Percentiles rank a stretch among this genome's conserved stretches.
Evolutionary conservation across 768 basidiomycete species (phyloP).

Genomic region (Pisolithus tinctorius): DNA sequence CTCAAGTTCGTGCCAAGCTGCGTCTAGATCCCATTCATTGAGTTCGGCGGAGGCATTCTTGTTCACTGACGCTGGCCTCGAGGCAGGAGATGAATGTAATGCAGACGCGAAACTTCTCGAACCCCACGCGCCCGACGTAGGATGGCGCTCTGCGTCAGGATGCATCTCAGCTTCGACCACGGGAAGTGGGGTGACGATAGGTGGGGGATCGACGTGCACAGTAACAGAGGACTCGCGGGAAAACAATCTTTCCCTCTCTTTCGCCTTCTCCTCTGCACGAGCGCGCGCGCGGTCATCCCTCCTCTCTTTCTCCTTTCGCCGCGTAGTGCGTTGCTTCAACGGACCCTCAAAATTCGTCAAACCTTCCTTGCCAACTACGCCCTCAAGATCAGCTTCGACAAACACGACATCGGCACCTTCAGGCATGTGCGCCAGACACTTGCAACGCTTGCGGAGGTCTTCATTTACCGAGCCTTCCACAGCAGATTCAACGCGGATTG

Average conservation of each 20-base stretch:
- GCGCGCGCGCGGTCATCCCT: slow-evolving; percentile 83
- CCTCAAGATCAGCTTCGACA: slow-evolving; percentile 77
- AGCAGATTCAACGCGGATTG: slow-evolving; percentile 70
- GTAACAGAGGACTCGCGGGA: slow-evolving; percentile 14
- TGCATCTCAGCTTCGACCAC: slow-evolving; percentile 9
- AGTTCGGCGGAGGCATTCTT: slow-evolving; percentile 23
- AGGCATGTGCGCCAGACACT: slow-evolving; percentile 90
- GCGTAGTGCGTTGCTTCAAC: slow-evolving; percentile 64
- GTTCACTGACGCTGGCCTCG: slow-evolving; percentile 36
- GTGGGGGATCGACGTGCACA: slow-evolving; percentile 2
- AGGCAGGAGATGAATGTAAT: slow-evolving; percentile 42
- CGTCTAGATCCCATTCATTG: slow-evolving; percentile 73
- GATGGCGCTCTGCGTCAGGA: slow-evolving; percentile 6
- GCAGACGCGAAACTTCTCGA: slow-evolving; percentile 78
- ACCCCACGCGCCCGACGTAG: slow-evolving; percentile 63
- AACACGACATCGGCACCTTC: slow-evolving; percentile 92
- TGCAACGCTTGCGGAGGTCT: slow-evolving; percentile 89
- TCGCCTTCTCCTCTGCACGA: slow-evolving; percentile 70
- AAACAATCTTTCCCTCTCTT: slow-evolving; percentile 41
- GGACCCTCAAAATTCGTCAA: slow-evolving; percentile 80
- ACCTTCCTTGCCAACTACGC: slow-evolving; percentile 69
- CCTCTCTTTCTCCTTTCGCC: slow-evolving; percentile 74
- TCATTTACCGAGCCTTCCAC: slow-evolving; percentile 83
- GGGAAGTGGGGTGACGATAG: background rate
- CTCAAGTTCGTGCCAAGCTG: slow-evolving; percentile 78